Percentiles rank a stretch among this genome's conserved stretches.
These are phyloP conservation scores for Neurospora sp. DNA, from an alignment of 2,329 filamentous ascomycete species.

Conservation along the genomic window DNA sequence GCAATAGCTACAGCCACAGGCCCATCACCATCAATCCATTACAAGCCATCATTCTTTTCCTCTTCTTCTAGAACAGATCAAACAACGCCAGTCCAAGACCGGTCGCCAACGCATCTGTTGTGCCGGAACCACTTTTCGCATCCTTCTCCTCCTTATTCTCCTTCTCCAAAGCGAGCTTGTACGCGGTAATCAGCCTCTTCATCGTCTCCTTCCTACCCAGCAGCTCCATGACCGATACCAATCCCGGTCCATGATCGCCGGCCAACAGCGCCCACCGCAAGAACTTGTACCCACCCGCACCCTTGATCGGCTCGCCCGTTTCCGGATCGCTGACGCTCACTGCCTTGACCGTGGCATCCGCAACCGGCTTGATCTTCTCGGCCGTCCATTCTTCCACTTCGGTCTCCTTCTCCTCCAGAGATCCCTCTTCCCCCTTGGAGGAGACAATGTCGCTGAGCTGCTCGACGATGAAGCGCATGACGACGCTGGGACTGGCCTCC, in stretches of 20 bases:
- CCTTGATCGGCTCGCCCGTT: not conserved
- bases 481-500: not conserved
- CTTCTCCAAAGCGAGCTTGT: not conserved
- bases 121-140: not conserved
- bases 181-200: constrained; percentile 14
- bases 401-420: not conserved
- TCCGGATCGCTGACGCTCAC: not conserved
- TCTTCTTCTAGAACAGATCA: not conserved
- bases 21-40: not conserved
- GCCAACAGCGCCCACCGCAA: constrained; percentile 23
- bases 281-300: constrained; percentile 16
- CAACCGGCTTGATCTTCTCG: not conserved
- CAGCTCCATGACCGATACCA: constrained; percentile 18
- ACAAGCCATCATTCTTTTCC: not conserved
- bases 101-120: not conserved
- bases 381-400: constrained; percentile 7
- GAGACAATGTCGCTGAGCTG: constrained; percentile 2
- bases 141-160: not conserved
- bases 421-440: not conserved
- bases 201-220: constrained; percentile 22
- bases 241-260: constrained; percentile 16
- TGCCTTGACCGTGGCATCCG: constrained; percentile 4
- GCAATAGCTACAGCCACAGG: not conserved
- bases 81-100: not conserved
- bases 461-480: constrained; percentile 5